Evolutionary conservation across 2,329 filamentous ascomycete genomes (phyloP).

Genomic region (Xylariaceae sp.): DNA sequence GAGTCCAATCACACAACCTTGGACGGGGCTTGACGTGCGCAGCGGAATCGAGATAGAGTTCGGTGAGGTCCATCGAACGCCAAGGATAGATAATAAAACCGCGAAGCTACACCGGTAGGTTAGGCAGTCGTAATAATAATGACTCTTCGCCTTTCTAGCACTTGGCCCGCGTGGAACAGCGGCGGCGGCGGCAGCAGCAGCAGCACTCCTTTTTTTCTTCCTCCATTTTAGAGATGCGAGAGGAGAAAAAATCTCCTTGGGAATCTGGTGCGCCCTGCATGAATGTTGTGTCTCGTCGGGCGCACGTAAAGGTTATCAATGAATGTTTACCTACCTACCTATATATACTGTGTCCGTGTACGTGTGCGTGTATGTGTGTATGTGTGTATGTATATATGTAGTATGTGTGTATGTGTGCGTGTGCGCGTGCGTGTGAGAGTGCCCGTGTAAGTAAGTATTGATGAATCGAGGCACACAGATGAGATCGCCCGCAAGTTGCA

Average conservation of each 20-base stretch:
- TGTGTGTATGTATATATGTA: not conserved
- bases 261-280: not conserved
- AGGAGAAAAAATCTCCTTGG: not conserved
- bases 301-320: not conserved
- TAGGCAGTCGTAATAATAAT: too few species aligned
- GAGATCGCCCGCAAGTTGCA: constrained; percentile 8
- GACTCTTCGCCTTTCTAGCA: too few species aligned
- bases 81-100: not conserved
- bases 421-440: too few species aligned
- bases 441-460: not conserved
- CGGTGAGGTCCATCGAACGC: not conserved
- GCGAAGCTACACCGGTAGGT: not conserved
- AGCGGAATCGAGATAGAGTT: not conserved
- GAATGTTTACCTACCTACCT: too few species aligned
- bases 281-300: not conserved
- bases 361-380: too few species aligned
- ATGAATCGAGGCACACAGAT: constrained; percentile 23
- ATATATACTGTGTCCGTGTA: too few species aligned
- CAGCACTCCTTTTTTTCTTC: too few species aligned
- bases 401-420: too few species aligned
- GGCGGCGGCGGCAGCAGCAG: too few species aligned
- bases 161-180: too few species aligned
- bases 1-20: not conserved
- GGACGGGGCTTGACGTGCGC: not conserved
- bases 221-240: not conserved